phyloP scores from a whole-genome alignment of 2,329 filamentous ascomycete genomes.

The Arthrobotrys megalospora region DNA sequence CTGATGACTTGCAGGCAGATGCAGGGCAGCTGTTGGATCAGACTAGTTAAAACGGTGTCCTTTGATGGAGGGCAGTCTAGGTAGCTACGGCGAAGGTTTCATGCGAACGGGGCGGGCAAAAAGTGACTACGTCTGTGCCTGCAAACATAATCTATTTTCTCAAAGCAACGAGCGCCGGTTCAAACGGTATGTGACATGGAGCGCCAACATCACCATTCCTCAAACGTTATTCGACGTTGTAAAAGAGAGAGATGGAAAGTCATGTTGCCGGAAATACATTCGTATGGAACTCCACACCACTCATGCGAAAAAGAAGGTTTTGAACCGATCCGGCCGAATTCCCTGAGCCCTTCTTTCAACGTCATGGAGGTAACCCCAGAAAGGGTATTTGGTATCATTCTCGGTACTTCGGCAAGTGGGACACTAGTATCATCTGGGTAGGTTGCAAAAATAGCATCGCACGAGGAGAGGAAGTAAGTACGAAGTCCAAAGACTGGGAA shows the following conservation, averaged over 20 bases:
- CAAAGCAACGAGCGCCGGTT: background rate
- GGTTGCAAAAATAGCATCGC: constrained; percentile 58
- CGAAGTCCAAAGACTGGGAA: constrained; percentile 6
- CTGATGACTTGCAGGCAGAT: constrained; percentile 15
- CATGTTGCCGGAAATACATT: constrained; percentile 10
- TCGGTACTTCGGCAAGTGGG: constrained; percentile 55
- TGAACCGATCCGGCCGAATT: constrained; percentile 19
- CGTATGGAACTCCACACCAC: constrained; percentile 7
- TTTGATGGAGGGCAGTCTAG: constrained; percentile 6
- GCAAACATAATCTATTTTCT: constrained; percentile 1
- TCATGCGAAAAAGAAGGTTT: constrained; percentile 7
- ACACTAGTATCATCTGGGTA: constrained; percentile 56
- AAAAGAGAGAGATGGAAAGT: background rate
- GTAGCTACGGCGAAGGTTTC: constrained; percentile 14
- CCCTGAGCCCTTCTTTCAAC: constrained; percentile 7
- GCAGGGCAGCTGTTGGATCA: background rate
- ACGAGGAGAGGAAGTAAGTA: background rate
- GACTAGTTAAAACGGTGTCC: constrained; percentile 18
- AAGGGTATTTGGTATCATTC: constrained; percentile 14
- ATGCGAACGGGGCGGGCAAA: constrained; percentile 10
- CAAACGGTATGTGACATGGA: constrained; percentile 23
- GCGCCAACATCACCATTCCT: constrained; percentile 15
- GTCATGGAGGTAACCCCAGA: constrained; percentile 10
- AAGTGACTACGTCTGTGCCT: background rate
- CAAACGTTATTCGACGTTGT: background rate